phyloP scores from a whole-genome alignment of 805 yeast species.

The Suhomyces kilbournensis region DNA sequence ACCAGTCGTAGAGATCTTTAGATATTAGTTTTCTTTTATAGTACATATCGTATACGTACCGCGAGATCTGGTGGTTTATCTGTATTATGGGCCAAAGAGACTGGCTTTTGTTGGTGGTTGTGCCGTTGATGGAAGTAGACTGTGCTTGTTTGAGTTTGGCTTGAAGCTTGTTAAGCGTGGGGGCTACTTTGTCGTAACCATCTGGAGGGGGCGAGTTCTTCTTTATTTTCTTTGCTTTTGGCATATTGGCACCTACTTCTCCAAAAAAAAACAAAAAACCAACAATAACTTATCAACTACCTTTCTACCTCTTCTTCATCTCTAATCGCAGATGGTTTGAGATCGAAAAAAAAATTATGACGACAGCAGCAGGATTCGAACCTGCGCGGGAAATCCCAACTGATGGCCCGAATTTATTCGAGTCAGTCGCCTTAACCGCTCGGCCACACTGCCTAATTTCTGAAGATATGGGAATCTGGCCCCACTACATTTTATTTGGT shows the following conservation, averaged over 20 bases:
- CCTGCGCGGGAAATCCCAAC: slow-evolving; percentile 18
- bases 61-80: slow-evolving; percentile 69
- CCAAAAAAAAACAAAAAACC: neutral
- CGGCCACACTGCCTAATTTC: slow-evolving; percentile 12
- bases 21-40: slow-evolving; percentile 69
- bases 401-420: slow-evolving; percentile 13
- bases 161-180: slow-evolving; percentile 60
- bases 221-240: slow-evolving; percentile 10
- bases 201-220: slow-evolving; percentile 52
- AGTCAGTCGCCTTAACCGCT: slow-evolving; percentile 15
- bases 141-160: slow-evolving; percentile 53
- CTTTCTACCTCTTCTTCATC: neutral
- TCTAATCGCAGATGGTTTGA: neutral
- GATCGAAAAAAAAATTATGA: slow-evolving; percentile 3
- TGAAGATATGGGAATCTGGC: neutral
- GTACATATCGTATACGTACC: slow-evolving; percentile 72
- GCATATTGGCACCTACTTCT: slow-evolving; percentile 1
- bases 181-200: slow-evolving; percentile 67
- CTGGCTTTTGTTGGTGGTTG: slow-evolving; percentile 51
- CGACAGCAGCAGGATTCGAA: slow-evolving; percentile 17
- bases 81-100: slow-evolving; percentile 67
- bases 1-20: slow-evolving; percentile 68
- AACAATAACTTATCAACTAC: too few relatives aligned
- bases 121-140: slow-evolving; percentile 27
- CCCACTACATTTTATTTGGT: neutral